These are phyloP conservation scores for Diaporthe eres DNA, from an alignment of 2,329 filamentous ascomycete species.

Conservation along the genomic window DNA sequence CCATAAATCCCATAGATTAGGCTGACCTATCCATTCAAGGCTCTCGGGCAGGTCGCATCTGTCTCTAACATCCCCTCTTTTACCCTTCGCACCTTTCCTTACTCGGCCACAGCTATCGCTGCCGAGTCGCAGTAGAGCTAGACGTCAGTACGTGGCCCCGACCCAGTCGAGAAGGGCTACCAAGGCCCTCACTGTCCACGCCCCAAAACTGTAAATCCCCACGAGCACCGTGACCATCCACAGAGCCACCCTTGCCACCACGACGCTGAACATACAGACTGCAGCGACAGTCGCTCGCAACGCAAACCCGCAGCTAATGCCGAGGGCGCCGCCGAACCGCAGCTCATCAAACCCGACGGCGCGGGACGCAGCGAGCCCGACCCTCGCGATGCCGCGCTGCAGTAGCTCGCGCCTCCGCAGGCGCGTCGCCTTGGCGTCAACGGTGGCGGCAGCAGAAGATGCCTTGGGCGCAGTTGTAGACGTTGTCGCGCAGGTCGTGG, in stretches of 20 bases:
- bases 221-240: constrained; percentile 35
- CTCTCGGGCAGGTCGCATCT: not conserved
- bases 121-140: not conserved
- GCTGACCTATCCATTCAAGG: not conserved
- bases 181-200: constrained; percentile 36
- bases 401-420: constrained; percentile 36
- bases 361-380: constrained; percentile 35
- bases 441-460: not conserved
- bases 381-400: constrained; percentile 36
- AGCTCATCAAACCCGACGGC: constrained; percentile 37
- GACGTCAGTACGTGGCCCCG: constrained; percentile 38
- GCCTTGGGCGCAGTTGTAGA: not conserved
- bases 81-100: not conserved
- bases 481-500: constrained; percentile 1
- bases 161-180: constrained; percentile 39
- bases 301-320: constrained; percentile 37
- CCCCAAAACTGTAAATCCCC: constrained; percentile 33
- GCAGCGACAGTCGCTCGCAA: constrained; percentile 35
- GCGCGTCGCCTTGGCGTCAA: not conserved
- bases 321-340: constrained; percentile 22
- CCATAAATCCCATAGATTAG: not conserved
- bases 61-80: not conserved
- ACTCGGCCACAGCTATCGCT: not conserved
- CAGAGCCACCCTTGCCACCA: constrained; percentile 21
- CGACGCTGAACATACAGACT: constrained; percentile 29